phyloP scores from a whole-genome alignment of 306 rosid species.

The Casuarina glauca region DNA sequence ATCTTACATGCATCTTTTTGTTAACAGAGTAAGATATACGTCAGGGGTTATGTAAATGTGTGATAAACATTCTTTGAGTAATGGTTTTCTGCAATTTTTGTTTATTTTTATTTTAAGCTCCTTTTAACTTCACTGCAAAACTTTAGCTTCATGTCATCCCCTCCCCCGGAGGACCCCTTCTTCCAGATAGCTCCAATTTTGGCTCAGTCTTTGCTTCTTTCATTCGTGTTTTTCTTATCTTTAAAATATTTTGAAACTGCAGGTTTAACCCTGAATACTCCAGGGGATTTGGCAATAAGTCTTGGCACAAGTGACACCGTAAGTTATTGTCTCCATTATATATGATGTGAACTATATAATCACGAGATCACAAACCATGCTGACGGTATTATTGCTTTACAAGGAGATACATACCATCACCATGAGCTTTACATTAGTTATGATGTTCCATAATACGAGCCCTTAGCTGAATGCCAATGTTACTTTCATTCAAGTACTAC shows the following conservation, averaged over 20 bases:
- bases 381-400: background rate
- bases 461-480: background rate
- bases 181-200: background rate
- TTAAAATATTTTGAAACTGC: conserved; percentile 36
- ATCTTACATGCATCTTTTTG: no score
- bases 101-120: background rate
- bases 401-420: conserved; percentile 2
- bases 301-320: conserved; percentile 99
- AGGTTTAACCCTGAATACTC: conserved; percentile 90
- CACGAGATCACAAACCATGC: conserved; percentile 8
- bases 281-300: conserved; percentile 95
- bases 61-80: background rate
- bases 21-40: no score
- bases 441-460: background rate
- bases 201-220: background rate
- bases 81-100: background rate
- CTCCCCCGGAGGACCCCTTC: background rate
- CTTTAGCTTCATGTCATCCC: background rate
- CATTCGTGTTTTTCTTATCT: background rate
- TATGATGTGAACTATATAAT: conserved; percentile 5
- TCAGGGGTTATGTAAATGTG: background rate
- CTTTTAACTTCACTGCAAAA: background rate
- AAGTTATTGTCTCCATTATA: conserved; percentile 30
- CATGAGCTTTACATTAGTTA: background rate
- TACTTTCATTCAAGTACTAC: background rate